Base-by-base conservation (phyloP, 2,329 filamentous ascomycete species). In the Diaporthe aspalathi region DNA sequence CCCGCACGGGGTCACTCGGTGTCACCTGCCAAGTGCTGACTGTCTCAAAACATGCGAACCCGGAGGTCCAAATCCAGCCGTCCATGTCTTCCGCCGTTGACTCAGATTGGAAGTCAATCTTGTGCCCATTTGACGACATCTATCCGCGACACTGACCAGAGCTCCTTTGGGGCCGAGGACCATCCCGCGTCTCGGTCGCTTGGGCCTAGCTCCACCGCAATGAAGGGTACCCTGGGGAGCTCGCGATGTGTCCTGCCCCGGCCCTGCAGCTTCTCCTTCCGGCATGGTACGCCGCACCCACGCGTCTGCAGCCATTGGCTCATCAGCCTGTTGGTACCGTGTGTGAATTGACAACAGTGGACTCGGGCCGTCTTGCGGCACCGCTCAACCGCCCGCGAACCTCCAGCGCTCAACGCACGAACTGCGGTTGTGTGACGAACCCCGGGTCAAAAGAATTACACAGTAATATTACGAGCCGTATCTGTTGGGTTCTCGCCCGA, bases 211-310 rank as follows among this genome's bases (percentile, higher is more conserved):
- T 67, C 53, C 60, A 70, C 70, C 70, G 47, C 43, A 47, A 27
- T 27, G 60, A 67, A 57, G 66, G 66, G 40, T 56, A 50, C 63
- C 52, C 53, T 62, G 35, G 62, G 22, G 43, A 50, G 16, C 43
- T 67, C 70, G 53, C 67, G 56, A 70, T 70, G 57, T 35, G 35
- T 57, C 52, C 68, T 54, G 35, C 53, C 47, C 38, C 68, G 47
- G 53, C 43, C 71, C 71, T 52, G 71, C 68, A 72, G 71, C 71
- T 72, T 63, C 71, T 72, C 47, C 49, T 70, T 72, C 54, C 60
- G 63, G 71, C 54, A 56, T 70, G 68, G 68, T 60, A 29, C 45
- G 67, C 70, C 63, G 47, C 50, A 45, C 35, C 40, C 56, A 17
- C 40, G 20, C 35, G 29, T 67, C 67, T 67, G 49, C 70, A 60